Evolutionary conservation across 768 basidiomycete genomes (phyloP), one percentile per base, ranked within the genome.

Genomic region (Dioszegia hungarica): DNA sequence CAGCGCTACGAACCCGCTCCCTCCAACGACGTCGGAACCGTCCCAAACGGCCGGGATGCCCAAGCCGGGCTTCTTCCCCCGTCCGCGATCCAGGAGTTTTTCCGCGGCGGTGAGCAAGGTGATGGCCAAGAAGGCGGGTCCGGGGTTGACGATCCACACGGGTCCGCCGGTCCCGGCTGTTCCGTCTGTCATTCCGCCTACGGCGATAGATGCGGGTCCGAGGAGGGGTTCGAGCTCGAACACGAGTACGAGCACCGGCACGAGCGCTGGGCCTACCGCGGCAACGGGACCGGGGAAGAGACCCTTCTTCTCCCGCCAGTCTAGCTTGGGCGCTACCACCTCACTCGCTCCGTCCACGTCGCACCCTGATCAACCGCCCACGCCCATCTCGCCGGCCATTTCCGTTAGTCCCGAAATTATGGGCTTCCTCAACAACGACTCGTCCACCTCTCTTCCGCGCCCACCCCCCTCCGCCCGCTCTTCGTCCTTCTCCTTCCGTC

Each of bases 51-150:
- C 27, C 49, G 34, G 37, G 38, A 36, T 52, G 40, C 41, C 60
- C 57, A 27, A 56, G 46, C 44, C 63, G 14, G 56, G 56, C 6
- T 63, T 60, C 44, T 43, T 52, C 24, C 36, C 56, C 40, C 57
- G 68, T 9, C 66, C 66, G 14, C 38, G 69, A 31, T 62, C 69
- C 3, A 34, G 66, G 24, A 66, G 62, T 28, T 71, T 71, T 37
- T 65, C 66, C 5, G 61, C 66, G 15, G 55, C 64, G 3, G 56
- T 71, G 20, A 54, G 56, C 33, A 67, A 65, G 28, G 56, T 61
- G 12, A 31, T 64, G 2, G 60, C 52, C 24, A 60, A 57, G 47
- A 60, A 49, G 54, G 52, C 47, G 38, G 61, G 41, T n/a, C 61
- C 61, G 15, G 34, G 40, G 5, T 50, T 62, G 38, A 51, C 67